Evolutionary conservation across 164 flowering plant species (phyloP).

Genomic region (Liriodendron chinense): DNA sequence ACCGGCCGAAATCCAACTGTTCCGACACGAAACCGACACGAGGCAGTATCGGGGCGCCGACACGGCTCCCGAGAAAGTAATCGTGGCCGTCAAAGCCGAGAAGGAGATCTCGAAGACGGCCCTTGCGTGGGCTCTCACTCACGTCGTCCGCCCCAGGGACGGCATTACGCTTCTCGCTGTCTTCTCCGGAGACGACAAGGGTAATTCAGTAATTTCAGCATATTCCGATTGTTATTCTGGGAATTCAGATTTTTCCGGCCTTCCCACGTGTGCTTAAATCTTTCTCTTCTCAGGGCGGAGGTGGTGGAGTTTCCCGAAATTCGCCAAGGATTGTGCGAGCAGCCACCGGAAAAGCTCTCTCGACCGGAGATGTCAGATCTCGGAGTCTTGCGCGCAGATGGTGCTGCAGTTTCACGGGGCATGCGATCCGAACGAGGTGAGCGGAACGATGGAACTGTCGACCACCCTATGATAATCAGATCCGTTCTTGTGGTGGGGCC

Average conservation of each 20-base stretch:
- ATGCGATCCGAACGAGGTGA: constrained; percentile 56
- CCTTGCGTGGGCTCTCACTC: constrained; percentile 83
- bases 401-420: constrained; percentile 55
- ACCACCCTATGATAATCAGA: not conserved
- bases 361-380: constrained; percentile 64
- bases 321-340: constrained; percentile 47
- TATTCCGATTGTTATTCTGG: not conserved
- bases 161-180: constrained; percentile 66
- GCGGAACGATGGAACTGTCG: not conserved
- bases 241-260: not conserved
- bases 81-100: constrained; percentile 81
- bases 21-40: not conserved
- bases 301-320: constrained; percentile 56
- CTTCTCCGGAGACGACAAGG: constrained; percentile 31
- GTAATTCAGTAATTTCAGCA: constrained; percentile 24
- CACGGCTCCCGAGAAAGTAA: constrained; percentile 34
- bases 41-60: not conserved
- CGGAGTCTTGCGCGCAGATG: constrained; percentile 85
- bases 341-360: constrained; percentile 35
- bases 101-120: constrained; percentile 63
- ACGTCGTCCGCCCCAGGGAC: constrained; percentile 73
- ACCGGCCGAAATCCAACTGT: not conserved
- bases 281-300: constrained; percentile 32
- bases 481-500: not conserved
- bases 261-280: not conserved